phyloP scores from a whole-genome alignment of 495 filamentous ascomycete species.

The Aspergillus baeticus region DNA sequence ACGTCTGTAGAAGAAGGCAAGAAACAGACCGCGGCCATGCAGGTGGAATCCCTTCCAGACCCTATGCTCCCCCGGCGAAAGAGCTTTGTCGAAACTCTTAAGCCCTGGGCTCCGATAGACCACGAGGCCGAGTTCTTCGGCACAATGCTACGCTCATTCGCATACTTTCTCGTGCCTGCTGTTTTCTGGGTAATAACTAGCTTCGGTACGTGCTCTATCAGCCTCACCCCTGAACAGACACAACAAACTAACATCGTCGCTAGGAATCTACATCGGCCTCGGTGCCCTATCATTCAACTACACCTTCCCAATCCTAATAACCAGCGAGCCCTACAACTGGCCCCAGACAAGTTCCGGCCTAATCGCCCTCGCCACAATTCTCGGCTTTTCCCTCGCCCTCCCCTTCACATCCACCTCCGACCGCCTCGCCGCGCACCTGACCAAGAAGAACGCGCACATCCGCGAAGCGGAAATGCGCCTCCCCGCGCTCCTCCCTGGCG shows the following conservation, averaged over 20 bases:
- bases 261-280: constrained; percentile 57
- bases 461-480: constrained; percentile 64
- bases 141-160: constrained; percentile 50
- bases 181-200: constrained; percentile 61
- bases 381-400: constrained; percentile 53
- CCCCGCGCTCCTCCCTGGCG: constrained; percentile 52
- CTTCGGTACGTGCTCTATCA: constrained; percentile 19
- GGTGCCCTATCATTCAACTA: constrained; percentile 58
- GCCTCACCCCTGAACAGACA: not conserved
- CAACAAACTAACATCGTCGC: not conserved
- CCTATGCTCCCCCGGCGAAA: constrained; percentile 19
- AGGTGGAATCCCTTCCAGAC: not conserved
- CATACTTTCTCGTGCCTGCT: constrained; percentile 54
- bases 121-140: constrained; percentile 43
- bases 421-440: constrained; percentile 53
- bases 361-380: constrained; percentile 49
- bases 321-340: constrained; percentile 59
- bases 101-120: constrained; percentile 41
- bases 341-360: constrained; percentile 53
- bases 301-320: constrained; percentile 58
- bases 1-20: constrained; percentile 8
- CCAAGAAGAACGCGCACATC: constrained; percentile 52
- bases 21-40: not conserved
- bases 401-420: constrained; percentile 58
- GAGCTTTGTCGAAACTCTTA: constrained; percentile 44